Evolutionary conservation across 257 asterid genomes (phyloP), one percentile per base, ranked within the genome.

Genomic region (Linderniella brevidens): DNA sequence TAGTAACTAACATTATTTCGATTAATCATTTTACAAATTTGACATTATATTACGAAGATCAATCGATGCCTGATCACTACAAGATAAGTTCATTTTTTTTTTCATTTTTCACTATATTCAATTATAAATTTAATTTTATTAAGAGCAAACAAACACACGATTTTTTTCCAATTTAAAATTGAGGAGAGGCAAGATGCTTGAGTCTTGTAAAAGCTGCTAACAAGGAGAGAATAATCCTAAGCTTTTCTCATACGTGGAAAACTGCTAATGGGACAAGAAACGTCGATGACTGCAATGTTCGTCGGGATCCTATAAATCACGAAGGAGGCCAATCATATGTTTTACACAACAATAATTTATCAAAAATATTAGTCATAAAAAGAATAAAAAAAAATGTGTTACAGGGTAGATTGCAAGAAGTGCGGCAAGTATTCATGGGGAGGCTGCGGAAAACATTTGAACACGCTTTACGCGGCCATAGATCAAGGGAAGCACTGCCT

Each of bases 371-470:
- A 37, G 20, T 53, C 25, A 19, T 39, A 54, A 9, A 1, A 6
- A 51, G 41, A 29, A 35, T 19, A 17, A 8, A 37, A 46, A 0
- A 9, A 2, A 3, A 64, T 78, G 93, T 85, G 96, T 37, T 62
- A 58, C 40, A 64, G 52, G 51, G 75, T 70, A 13, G 74, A 58
- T 15, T 81, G 96, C 72, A 78, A 63, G 69, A 58, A 76, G 52
- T 80, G 93, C 52, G 82, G 92, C 35, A 80, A 80, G 13, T 52
- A 56, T 38, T 44, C 87, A 0, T 80, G 93, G 92, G 68, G 68
- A 15, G 87, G 93, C 0, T 85, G 93, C 37, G 93, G 92, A 36
- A 37, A 74, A 29, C 93, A 78, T 57, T 60, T 76, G 62, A 49
- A 10, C 53, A 57, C 68, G 11, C 46, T 76, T 3, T 57, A 67